Evolutionary conservation across 116 monocot genomes (phyloP).

Genomic region (Zostera marina): DNA sequence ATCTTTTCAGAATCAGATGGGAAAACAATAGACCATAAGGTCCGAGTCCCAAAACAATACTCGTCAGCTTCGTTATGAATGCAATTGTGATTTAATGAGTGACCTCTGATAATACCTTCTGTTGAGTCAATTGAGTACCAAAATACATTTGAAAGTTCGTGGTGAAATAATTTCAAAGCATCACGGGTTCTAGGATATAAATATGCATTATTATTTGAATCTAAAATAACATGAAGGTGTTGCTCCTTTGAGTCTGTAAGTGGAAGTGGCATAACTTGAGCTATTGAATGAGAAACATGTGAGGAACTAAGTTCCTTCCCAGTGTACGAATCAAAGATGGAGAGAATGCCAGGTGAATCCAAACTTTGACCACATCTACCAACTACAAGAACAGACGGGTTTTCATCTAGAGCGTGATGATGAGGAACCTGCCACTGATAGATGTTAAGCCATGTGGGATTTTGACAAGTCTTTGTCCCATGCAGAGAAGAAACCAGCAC

Average conservation of each 20-base stretch:
- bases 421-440: constrained; percentile 90
- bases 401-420: constrained; percentile 75
- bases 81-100: constrained; percentile 43
- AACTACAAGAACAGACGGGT: constrained; percentile 81
- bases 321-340: constrained; percentile 72
- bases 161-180: constrained; percentile 34
- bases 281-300: constrained; percentile 45
- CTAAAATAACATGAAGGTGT: constrained; percentile 76
- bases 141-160: constrained; percentile 49
- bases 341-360: constrained; percentile 42
- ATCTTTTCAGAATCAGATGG: constrained; percentile 80
- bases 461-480: constrained; percentile 26
- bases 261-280: constrained; percentile 64
- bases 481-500: constrained; percentile 47
- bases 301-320: constrained; percentile 50
- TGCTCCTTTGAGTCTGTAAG: constrained; percentile 67
- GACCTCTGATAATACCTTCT: constrained; percentile 45
- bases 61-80: constrained; percentile 29
- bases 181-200: constrained; percentile 68
- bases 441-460: constrained; percentile 40
- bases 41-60: constrained; percentile 58
- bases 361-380: constrained; percentile 45
- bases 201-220: constrained; percentile 55
- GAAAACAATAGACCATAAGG: constrained; percentile 79
- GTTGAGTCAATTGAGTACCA: constrained; percentile 47